Evolutionary conservation across 129 eudicot species (phyloP).

Genomic region (Heracleum sosnowskyi): DNA sequence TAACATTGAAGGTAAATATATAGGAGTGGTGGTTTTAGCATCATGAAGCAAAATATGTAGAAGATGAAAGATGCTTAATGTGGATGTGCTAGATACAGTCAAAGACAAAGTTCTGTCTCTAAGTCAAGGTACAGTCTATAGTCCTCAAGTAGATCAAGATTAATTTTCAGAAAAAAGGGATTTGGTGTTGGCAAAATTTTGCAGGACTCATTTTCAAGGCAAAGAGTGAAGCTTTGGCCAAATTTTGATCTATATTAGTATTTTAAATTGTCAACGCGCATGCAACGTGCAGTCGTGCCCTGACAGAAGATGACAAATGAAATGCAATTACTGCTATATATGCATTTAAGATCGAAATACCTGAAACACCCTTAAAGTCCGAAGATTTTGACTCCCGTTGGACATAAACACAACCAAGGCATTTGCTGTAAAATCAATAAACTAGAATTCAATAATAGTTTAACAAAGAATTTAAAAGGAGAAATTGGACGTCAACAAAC

Average conservation of each 20-base stretch:
- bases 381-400: conserved; percentile 88
- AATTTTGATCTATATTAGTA: neutral
- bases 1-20: neutral
- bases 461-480: neutral
- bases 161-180: neutral
- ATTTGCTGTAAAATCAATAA: conserved; percentile 58
- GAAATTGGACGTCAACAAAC: conserved; percentile 35
- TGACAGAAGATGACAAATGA: neutral
- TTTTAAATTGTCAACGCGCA: neutral
- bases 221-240: too few relatives aligned
- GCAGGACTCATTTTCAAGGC: neutral
- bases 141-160: neutral
- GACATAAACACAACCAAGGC: conserved; percentile 95
- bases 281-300: neutral
- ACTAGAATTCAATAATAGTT: neutral
- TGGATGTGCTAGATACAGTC: neutral
- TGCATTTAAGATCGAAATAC: conserved; percentile 22
- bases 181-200: neutral
- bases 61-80: neutral
- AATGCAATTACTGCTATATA: neutral
- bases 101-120: neutral
- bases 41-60: neutral
- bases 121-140: neutral
- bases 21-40: neutral
- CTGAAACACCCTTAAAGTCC: conserved; percentile 90